These are phyloP conservation scores for Pyrus bretschneideri DNA, from an alignment of 306 rosid genomes.

Conservation along the genomic window DNA sequence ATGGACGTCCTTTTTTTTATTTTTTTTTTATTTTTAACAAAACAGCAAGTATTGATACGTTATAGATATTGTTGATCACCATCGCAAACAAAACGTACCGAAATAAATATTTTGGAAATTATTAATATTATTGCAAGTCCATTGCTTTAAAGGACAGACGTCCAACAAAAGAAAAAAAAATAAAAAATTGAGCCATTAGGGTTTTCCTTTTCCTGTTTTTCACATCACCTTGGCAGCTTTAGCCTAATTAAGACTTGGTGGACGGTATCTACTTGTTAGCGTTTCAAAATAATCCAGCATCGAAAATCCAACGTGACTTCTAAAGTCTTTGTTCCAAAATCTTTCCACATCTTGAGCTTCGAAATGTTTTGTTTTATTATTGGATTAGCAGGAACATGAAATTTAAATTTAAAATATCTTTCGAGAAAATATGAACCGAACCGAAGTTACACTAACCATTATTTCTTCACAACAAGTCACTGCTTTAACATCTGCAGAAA, in stretches of 20 bases:
- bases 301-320: not conserved
- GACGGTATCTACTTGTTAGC: not conserved
- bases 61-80: not conserved
- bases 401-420: too few relatives aligned
- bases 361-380: not conserved
- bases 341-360: not conserved
- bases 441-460: not conserved
- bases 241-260: not conserved
- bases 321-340: not conserved
- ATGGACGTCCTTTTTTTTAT: too few relatives aligned
- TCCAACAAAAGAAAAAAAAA: too few relatives aligned
- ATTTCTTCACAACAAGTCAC: not conserved
- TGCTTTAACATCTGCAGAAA: not conserved
- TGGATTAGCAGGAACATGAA: too few relatives aligned
- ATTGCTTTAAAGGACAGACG: too few relatives aligned
- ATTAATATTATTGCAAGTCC: too few relatives aligned
- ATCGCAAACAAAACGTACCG: too few relatives aligned
- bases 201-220: too few relatives aligned
- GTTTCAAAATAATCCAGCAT: not conserved
- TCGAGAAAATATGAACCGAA: accelerated
- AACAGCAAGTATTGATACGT: too few relatives aligned
- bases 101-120: too few relatives aligned
- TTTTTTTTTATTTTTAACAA: too few relatives aligned
- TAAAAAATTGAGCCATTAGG: too few relatives aligned
- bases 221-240: not conserved